phyloP scores from a whole-genome alignment of 225 moss, liverwort and hornwort genomes.

The Climacium dendroides region DNA sequence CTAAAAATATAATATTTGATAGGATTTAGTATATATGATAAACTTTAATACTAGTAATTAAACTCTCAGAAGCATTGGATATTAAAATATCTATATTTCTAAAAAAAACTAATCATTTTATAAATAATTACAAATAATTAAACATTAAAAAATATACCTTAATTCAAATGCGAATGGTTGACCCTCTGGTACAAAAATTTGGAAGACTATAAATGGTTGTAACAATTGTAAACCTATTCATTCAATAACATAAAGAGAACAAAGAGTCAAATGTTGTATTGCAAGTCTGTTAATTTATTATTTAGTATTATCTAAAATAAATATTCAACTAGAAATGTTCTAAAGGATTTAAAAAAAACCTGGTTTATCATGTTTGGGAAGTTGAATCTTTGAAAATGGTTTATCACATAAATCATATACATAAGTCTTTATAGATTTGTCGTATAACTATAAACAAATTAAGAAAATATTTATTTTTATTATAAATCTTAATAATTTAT shows the following conservation, averaged over 20 bases:
- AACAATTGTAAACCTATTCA: conserved; percentile 52
- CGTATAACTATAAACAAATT: conserved; percentile 36
- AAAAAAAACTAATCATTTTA: too few relatives aligned
- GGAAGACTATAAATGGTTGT: conserved; percentile 70
- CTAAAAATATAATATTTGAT: not conserved
- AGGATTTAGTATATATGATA: not conserved
- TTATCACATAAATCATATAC: conserved; percentile 45
- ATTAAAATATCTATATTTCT: not conserved
- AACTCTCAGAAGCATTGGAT: not conserved
- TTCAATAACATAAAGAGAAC: not conserved
- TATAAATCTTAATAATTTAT: not conserved
- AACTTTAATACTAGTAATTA: too few relatives aligned
- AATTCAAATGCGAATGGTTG: conserved; percentile 75
- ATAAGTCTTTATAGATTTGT: conserved; percentile 71
- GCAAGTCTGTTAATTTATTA: not conserved
- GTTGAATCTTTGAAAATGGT: conserved; percentile 62
- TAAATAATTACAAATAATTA: not conserved
- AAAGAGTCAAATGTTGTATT: fast-evolving
- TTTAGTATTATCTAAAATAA: not conserved
- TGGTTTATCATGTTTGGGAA: conserved; percentile 70
- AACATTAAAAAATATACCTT: conserved; percentile 9
- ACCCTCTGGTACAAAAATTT: conserved; percentile 46
- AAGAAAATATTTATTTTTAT: fast-evolving
- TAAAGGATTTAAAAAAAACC: not conserved
- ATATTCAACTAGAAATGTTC: not conserved